Evolutionary conservation across 768 basidiomycete species (phyloP).

Genomic region (Cystobasidium tubakii): DNA sequence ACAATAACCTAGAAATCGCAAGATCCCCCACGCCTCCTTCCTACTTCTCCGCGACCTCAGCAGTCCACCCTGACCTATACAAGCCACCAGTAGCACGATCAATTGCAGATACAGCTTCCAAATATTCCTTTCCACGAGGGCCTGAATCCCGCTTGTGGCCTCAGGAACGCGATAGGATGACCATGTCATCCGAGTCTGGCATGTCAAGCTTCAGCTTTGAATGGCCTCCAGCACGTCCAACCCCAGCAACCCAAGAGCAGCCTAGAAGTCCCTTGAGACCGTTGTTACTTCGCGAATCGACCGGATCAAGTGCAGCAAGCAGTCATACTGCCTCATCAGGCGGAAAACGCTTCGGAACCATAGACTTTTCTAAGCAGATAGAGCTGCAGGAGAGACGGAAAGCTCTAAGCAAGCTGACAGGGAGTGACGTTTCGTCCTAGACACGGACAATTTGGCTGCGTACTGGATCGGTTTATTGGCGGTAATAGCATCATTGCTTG

Average conservation of each 20-base stretch:
- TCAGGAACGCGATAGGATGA: not conserved
- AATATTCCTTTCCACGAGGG: not conserved
- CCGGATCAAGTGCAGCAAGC: not conserved
- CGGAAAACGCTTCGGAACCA: conserved; percentile 7
- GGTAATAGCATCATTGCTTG: not conserved
- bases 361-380: not conserved
- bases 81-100: not conserved
- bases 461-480: not conserved
- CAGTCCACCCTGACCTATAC: not conserved
- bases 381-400: conserved; percentile 1
- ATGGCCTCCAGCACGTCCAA: conserved; percentile 9
- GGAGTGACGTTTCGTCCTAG: not conserved
- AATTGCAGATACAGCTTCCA: not conserved
- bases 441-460: not conserved
- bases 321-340: not conserved
- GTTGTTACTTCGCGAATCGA: not conserved
- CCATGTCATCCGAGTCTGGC: not conserved
- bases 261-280: not conserved
- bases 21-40: conserved; percentile 18
- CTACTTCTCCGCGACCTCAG: not conserved
- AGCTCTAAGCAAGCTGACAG: not conserved
- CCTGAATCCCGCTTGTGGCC: conserved; percentile 5
- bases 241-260: not conserved
- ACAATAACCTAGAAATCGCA: conserved; percentile 17
- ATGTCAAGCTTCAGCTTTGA: conserved; percentile 8